Base-by-base conservation (phyloP, 768 basidiomycete genomes). In the Dioszegia hungarica region DNA sequence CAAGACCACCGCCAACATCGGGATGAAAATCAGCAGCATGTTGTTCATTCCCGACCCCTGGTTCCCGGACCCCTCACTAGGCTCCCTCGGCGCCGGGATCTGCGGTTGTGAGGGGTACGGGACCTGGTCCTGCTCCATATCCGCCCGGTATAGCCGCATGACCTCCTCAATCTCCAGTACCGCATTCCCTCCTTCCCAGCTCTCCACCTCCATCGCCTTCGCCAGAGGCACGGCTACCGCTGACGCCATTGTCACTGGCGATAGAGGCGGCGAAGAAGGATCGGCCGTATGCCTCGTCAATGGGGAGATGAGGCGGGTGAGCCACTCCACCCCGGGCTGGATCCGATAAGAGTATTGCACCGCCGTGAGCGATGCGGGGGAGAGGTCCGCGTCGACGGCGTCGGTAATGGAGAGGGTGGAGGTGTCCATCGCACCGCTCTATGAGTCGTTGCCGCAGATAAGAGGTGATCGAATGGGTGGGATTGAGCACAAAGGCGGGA, bases 1-100 rank as follows among this genome's bases (percentile, higher is more conserved):
- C 22, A 89, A 87, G 31, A 97, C 83, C 44, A 98, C 87, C 78
- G 97, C 89, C 72, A 98, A 85, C 52, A 99, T 82, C 25, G 94
- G 94, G 5, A 99, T 83, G 57, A 99, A 85, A 69, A 98, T 61
- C 57, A 72, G 38, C 8, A 72, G 49, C n/a, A 68, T 37, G 17
- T 33, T 51, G 25, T 38, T 51, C 49, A 37, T 49, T 15, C 48
- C 48, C 19, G 22, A 24, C 15, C 24, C 49, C 2, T 17, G 19
- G 9, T 22, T 38, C 49, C 24, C 36, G 22, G 28, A 54, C 50
- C 15, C 62, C 61, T 5, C 24, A 4, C 27, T 31, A 28, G 44
- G 29, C 29, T 19, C 47, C 38, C 19, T 29, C 38, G 24, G 24
- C 19, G 33, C 31, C 22, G 34, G 36, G 12, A 51, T 51, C 11